These are phyloP conservation scores for Wickerhamomyces chaumierensis DNA, from an alignment of 805 yeast genomes.

Conservation along the genomic window DNA sequence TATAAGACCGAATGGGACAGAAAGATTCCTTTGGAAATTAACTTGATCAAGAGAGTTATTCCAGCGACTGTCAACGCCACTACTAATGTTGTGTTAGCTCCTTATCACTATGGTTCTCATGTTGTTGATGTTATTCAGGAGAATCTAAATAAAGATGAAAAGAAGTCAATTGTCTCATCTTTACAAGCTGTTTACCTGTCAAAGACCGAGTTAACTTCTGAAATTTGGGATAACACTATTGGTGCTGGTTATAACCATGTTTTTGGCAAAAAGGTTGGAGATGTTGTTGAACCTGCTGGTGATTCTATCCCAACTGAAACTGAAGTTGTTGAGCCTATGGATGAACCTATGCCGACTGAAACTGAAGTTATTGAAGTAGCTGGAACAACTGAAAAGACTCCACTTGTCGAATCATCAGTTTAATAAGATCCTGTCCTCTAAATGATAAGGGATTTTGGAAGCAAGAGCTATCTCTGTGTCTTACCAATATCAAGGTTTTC, in stretches of 20 bases:
- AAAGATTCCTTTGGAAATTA: slow-evolving; percentile 30
- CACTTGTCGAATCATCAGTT: too few species aligned
- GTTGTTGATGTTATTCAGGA: slow-evolving; percentile 27
- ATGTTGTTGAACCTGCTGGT: neutral
- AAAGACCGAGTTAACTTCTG: slow-evolving; percentile 20
- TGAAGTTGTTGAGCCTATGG: neutral
- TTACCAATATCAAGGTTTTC: too few species aligned
- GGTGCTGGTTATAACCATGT: neutral
- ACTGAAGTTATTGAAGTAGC: too few species aligned
- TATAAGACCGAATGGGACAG: slow-evolving; percentile 48
- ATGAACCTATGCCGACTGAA: neutral
- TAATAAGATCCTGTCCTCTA: too few species aligned
- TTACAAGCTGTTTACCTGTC: slow-evolving; percentile 23
- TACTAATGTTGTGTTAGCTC: slow-evolving; percentile 20
- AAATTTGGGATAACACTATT: slow-evolving; percentile 14
- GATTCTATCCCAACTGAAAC: too few species aligned
- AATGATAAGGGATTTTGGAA: too few species aligned
- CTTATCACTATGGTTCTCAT: slow-evolving; percentile 25
- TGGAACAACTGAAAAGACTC: too few species aligned
- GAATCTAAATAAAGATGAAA: slow-evolving; percentile 29
- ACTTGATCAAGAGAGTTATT: slow-evolving; percentile 26
- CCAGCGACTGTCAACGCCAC: slow-evolving; percentile 23
- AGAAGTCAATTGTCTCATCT: slow-evolving; percentile 19
- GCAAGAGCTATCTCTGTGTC: too few species aligned
- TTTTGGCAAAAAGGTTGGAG: neutral